Evolutionary conservation across 192 early-diverging fungal species (phyloP), one percentile per base, ranked within the genome.

Genomic region (Tieghemiomyces parasiticus): DNA sequence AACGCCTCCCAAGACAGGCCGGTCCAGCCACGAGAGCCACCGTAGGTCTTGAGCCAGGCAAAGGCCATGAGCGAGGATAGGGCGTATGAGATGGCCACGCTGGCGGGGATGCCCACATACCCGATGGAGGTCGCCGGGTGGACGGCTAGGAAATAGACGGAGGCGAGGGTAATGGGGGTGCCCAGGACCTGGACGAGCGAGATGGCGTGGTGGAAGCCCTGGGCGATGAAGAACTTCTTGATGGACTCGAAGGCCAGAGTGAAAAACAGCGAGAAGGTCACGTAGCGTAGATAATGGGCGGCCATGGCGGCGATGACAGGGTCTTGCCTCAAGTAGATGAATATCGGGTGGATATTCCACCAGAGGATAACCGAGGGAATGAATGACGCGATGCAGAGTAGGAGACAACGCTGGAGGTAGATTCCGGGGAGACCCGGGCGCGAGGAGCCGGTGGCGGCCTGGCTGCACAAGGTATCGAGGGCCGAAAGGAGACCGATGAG

Each of bases 101-200:
- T 83, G 14, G 89, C 66, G 0, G 89, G 85, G 1, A 87, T 83
- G 20, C 91, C 91, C 49, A 81, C 78, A 42, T 77, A 79, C 19
- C 88, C 89, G 13, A 92, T 54, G 2, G 70, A 53, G 24, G 78
- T 68, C 19, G 70, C 66, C 24, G 69, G 68, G 42, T 73, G 66
- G 66, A 76, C 82, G n/a, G 90, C 85, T 30, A 91, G 61, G 0
- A 73, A 38, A 58, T 86, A 93, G 62, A 87, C 85, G 26, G 90
- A 60, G 29, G 81, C 48, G 1, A 80, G 61, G 63, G 84, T 86
- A 46, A 87, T 47, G 22, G 80, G 82, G 16, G 81, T 62, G 1
- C 78, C 81, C 47, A 84, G 64, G 22, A 78, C 32, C 22, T 82
- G 71, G 86, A 92, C 89, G 63, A 38, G 33, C 1, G 55, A 16